A percentile compares a stretch with the other conserved stretches of the same genome.
Conservation (phyloP, 2,329 filamentous ascomycete species). For the Aspergillus uvarum region DNA sequence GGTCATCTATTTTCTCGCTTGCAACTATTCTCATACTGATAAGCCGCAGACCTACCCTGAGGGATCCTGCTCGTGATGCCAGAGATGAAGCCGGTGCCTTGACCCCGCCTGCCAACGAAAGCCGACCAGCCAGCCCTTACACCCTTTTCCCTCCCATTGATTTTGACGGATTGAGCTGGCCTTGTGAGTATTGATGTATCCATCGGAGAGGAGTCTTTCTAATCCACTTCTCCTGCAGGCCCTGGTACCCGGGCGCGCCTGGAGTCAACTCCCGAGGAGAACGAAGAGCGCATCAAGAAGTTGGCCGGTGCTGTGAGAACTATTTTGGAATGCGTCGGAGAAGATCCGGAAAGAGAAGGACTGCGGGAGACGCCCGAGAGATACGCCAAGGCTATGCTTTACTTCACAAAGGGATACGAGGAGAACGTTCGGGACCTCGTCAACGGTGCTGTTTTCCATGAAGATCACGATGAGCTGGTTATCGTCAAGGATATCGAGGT, state of each 20-base stretch:
- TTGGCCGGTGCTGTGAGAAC: constrained; percentile 63
- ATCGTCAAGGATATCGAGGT: constrained; percentile 98
- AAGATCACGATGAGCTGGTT: constrained; percentile 94
- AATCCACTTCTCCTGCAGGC: constrained; percentile 29
- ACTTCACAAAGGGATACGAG: constrained; percentile 95
- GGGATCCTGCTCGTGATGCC: constrained; percentile 54
- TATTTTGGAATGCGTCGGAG: constrained; percentile 65
- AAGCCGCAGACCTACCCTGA: constrained; percentile 33
- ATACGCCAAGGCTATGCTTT: constrained; percentile 93
- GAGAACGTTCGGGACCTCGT: constrained; percentile 89
- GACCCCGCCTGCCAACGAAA: constrained; percentile 53
- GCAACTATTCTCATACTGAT: neutral
- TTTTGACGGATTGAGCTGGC: constrained; percentile 54
- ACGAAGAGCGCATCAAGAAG: constrained; percentile 57
- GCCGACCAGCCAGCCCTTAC: constrained; percentile 52
- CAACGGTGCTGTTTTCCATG: constrained; percentile 91
- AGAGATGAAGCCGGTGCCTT: constrained; percentile 52
- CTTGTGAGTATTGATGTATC: constrained; percentile 42
- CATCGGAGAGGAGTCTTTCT: neutral
- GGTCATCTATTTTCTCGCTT: neutral
- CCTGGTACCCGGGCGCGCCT: constrained; percentile 52
- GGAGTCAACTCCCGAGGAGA: constrained; percentile 59
- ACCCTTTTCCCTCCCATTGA: constrained; percentile 52
- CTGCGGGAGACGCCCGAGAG: constrained; percentile 70
- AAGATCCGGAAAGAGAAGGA: constrained; percentile 65